phyloP scores from a whole-genome alignment of 345 rosid genomes.

The Salix brachista region DNA sequence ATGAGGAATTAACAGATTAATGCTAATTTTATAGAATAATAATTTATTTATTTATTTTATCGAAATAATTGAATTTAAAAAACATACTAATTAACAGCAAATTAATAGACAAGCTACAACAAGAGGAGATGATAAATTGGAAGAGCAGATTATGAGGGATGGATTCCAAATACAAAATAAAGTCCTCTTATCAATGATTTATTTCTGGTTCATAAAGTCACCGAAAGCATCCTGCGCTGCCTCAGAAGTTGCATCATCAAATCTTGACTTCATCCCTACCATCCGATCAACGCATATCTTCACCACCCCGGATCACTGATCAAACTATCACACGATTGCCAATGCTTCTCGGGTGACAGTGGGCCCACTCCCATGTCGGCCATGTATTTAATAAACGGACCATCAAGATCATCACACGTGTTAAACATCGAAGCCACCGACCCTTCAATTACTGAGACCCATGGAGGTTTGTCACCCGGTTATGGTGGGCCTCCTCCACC shows the following conservation, averaged over 20 bases:
- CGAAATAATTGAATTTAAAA: too few relatives aligned
- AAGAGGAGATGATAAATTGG: too few relatives aligned
- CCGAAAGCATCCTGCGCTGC: conserved; percentile 20
- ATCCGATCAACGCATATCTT: background rate
- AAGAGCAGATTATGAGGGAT: too few relatives aligned
- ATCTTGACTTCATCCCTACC: conserved; percentile 13
- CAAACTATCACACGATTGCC: conserved; percentile 17
- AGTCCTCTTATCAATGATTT: too few relatives aligned
- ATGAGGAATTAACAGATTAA: too few relatives aligned
- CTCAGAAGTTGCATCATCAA: conserved; percentile 20
- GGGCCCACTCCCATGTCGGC: conserved; percentile 48
- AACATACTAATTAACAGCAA: too few relatives aligned
- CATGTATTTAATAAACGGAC: conserved; percentile 26
- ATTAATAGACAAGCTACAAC: too few relatives aligned
- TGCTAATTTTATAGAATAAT: too few relatives aligned
- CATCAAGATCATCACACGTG: conserved; percentile 41
- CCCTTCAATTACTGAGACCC: conserved; percentile 20
- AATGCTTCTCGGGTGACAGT: conserved; percentile 31
- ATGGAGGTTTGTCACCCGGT: conserved; percentile 36
- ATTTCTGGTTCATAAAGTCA: conserved; percentile 10
- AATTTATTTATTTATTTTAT: too few relatives aligned
- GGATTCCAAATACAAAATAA: too few relatives aligned
- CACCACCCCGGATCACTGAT: conserved; percentile 15
- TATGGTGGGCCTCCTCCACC: conserved; percentile 24
- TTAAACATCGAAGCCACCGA: conserved; percentile 24